These are phyloP conservation scores for Antarctomyces pellizariae DNA, from an alignment of 495 filamentous ascomycete genomes.

Conservation along the genomic window DNA sequence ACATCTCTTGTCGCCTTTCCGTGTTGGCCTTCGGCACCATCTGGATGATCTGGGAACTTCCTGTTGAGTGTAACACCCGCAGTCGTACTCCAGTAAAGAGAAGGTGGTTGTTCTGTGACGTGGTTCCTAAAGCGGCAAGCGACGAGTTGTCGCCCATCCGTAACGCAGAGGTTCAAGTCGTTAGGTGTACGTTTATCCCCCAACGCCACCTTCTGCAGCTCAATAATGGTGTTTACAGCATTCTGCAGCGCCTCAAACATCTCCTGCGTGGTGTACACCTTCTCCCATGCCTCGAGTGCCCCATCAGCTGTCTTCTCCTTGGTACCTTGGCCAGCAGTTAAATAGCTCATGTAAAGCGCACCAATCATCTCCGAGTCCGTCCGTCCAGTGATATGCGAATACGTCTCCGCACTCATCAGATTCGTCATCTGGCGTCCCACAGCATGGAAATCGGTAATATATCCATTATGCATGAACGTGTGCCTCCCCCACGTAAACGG, in stretches of 20 bases:
- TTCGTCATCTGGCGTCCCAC: conserved; percentile 19
- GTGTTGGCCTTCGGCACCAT: conserved; percentile 14
- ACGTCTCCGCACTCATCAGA: conserved; percentile 19
- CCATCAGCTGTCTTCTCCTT: conserved; percentile 1
- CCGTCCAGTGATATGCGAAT: conserved; percentile 19
- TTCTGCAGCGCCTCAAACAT: conserved; percentile 20
- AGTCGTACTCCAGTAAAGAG: conserved; percentile 22
- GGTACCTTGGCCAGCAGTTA: conserved; percentile 11
- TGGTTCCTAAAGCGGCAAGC: conserved; percentile 24
- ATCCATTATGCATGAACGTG: conserved; percentile 27
- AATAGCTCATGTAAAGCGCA: conserved; percentile 24
- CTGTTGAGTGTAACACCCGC: conserved; percentile 23
- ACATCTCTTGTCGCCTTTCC: conserved; percentile 9
- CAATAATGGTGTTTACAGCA: conserved; percentile 18
- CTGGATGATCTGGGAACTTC: conserved; percentile 21
- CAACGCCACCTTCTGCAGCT: conserved; percentile 16
- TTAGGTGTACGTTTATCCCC: conserved; percentile 17
- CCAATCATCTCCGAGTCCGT: conserved; percentile 27
- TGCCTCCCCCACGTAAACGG: conserved; percentile 27
- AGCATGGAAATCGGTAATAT: conserved; percentile 17
- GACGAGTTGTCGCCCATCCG: conserved; percentile 19
- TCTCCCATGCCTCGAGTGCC: conserved; percentile 15
- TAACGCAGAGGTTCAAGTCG: conserved; percentile 19
- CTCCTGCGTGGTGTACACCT: conserved; percentile 13
- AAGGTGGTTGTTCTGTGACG: conserved; percentile 21